phyloP scores from a whole-genome alignment of 106 monocot species.

The Dioscorea dumetorum region DNA sequence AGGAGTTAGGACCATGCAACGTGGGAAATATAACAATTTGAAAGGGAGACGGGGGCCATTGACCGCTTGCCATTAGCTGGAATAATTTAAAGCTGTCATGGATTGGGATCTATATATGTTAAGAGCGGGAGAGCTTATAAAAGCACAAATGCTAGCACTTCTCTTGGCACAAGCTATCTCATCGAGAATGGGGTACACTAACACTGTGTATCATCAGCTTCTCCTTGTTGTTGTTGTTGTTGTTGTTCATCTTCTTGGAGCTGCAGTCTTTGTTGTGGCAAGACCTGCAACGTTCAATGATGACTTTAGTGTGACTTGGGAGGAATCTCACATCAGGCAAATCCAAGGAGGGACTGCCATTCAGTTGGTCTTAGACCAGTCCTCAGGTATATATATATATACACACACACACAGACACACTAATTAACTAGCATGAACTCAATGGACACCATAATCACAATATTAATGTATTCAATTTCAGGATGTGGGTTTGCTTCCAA shows the following conservation, averaged over 20 bases:
- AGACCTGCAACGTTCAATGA: conserved; percentile 18
- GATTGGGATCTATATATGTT: conserved; percentile 6
- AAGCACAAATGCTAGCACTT: background rate
- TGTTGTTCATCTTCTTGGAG: background rate
- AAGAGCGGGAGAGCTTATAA: background rate
- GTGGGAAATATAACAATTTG: background rate
- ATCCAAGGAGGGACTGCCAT: conserved; percentile 19
- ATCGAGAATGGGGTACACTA: background rate
- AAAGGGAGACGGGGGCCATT: background rate
- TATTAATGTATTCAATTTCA: background rate
- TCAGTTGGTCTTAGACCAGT: conserved; percentile 22
- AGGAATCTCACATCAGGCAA: conserved; percentile 23
- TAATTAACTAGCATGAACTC: background rate
- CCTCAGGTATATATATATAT: conserved; percentile 18
- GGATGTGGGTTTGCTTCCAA: conserved; percentile 39
- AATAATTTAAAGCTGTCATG: conserved; percentile 1
- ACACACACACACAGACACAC: too few relatives aligned
- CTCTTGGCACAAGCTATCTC: background rate
- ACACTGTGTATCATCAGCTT: background rate
- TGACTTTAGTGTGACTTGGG: conserved; percentile 28
- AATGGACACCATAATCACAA: background rate
- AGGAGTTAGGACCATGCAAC: background rate
- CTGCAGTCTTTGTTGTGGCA: background rate
- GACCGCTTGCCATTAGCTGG: conserved; percentile 7
- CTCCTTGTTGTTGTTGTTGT: background rate